Base-by-base conservation (phyloP, 495 filamentous ascomycete species). In the Entonaema liquescens region DNA sequence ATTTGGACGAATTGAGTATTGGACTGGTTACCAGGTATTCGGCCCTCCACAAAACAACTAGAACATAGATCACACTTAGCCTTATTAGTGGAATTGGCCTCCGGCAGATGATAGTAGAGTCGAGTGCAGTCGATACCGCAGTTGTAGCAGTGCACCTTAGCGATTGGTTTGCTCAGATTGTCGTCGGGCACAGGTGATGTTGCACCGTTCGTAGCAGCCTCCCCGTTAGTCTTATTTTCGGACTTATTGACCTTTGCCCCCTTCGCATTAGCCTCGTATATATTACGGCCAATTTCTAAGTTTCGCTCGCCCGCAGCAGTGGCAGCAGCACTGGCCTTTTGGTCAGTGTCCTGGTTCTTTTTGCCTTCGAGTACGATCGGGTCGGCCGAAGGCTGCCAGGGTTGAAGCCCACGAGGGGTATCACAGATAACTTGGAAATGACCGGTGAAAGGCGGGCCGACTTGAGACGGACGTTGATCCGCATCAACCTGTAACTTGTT, bases 351-450 rank as follows among this genome's bases (percentile, higher is more conserved):
- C 60, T 88, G 85, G 77, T 90, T 96, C 19, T 91, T 93, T 35
- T 89, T 82, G 21, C 93, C 91, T 44, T 83, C 82, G 12, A 79
- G 70, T 23, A 93, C 84, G 29, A 87, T 82, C 13, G 92, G 87
- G 74, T 92, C 89, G 0, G 93, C 88, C 4, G 91, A 91, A 21
- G 95, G 95, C 76, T 99, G 95, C 86, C 93, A 97, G 42, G 94
- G 89, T 77, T 98, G 95, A 36, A 99, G 87, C 17, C 95, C 95
- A 31, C 95, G 92, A 52, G 95, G 96, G 4, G 95, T 98, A 78
- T 99, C 95, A 70, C 92, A 94, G 53, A 93, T 91, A 57, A 98
- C 88, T 68, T 93, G 89, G 89, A 98, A 99, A 81, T 99, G 96
- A 40, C 95, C 95, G 1, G 95, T 99, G 74, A 97, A 97, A 13